These are phyloP conservation scores for Brettanomyces naardenensis DNA, from an alignment of 805 yeast genomes.

Conservation along the genomic window DNA sequence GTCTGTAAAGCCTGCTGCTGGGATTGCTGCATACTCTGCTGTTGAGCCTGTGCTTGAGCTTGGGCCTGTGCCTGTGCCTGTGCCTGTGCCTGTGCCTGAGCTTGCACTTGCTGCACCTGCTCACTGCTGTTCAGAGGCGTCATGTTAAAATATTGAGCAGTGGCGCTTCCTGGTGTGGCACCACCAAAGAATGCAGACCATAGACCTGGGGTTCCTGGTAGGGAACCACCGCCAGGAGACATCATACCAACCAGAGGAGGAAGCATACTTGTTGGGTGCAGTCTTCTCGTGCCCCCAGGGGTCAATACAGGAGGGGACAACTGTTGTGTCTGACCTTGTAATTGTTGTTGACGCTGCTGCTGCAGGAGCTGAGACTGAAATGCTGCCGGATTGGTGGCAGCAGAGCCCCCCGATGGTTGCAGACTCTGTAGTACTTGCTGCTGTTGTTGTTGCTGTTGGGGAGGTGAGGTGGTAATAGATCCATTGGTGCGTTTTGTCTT, in stretches of 20 bases:
- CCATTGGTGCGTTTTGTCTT: no score
- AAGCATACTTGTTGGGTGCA: slow-evolving; percentile 23
- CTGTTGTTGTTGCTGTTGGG: no score
- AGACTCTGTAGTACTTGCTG: no score
- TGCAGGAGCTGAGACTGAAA: slow-evolving; percentile 3
- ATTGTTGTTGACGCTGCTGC: slow-evolving; percentile 17
- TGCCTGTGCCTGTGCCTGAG: slow-evolving; percentile 4
- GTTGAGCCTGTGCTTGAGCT: slow-evolving; percentile 5
- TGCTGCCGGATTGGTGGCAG: no score
- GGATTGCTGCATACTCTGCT: slow-evolving; percentile 5
- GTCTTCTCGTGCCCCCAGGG: slow-evolving; percentile 43
- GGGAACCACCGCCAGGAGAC: slow-evolving; percentile 36
- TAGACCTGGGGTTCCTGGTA: slow-evolving; percentile 47
- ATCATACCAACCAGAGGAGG: slow-evolving; percentile 40
- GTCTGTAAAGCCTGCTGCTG: slow-evolving; percentile 1
- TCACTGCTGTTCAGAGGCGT: neutral
- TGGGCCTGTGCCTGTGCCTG: slow-evolving; percentile 5
- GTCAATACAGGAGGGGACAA: slow-evolving; percentile 42
- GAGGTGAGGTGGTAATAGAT: no score
- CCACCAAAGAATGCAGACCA: slow-evolving; percentile 42
- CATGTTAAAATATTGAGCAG: slow-evolving; percentile 3
- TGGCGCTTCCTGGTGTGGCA: slow-evolving; percentile 3
- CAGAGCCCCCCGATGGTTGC: no score
- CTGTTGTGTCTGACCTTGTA: slow-evolving; percentile 12
- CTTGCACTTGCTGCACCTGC: neutral